A percentile compares a stretch with the other conserved stretches of the same genome.
These are phyloP conservation scores for Prunus campanulata DNA, from an alignment of 306 rosid species.

Conservation along the genomic window DNA sequence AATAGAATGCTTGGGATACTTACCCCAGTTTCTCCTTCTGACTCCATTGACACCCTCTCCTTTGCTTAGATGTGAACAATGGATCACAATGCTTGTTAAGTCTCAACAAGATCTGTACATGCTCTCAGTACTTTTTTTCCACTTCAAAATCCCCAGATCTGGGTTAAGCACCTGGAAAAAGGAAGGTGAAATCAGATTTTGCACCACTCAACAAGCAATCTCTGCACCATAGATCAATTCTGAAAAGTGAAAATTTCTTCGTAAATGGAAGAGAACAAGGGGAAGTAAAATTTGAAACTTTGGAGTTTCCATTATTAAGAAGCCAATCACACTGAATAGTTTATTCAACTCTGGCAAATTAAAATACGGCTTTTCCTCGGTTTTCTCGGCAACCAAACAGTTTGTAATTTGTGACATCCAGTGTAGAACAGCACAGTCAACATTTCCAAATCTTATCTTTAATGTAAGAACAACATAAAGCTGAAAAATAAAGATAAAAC, in stretches of 20 bases:
- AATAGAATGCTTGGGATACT: slow-evolving; percentile 29
- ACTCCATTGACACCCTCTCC: slow-evolving; percentile 51
- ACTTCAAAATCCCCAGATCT: slow-evolving; percentile 34
- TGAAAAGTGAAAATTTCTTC: not conserved
- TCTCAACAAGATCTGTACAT: slow-evolving; percentile 54
- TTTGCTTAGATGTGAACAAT: slow-evolving; percentile 36
- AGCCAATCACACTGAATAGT: not conserved
- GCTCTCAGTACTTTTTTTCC: not conserved
- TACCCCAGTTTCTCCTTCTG: slow-evolving; percentile 80
- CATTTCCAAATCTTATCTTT: slow-evolving; percentile 10
- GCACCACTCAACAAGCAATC: slow-evolving; percentile 24
- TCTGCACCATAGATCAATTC: slow-evolving; percentile 13
- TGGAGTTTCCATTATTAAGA: slow-evolving; percentile 10
- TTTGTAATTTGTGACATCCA: slow-evolving; percentile 17
- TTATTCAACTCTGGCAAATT: slow-evolving; percentile 10
- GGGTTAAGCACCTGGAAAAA: slow-evolving; percentile 14
- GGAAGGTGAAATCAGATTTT: slow-evolving; percentile 23
- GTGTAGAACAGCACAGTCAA: not conserved
- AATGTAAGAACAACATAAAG: not conserved
- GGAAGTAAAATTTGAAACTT: slow-evolving; percentile 1
- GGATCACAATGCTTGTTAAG: slow-evolving; percentile 30
- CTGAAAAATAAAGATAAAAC: not conserved
- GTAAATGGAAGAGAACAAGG: not conserved
- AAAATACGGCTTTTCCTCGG: not conserved
- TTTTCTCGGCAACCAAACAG: slow-evolving; percentile 10